These are phyloP conservation scores for Debaryomycetaceae sp. DNA, from an alignment of 1,139 yeast species.

Conservation along the genomic window DNA sequence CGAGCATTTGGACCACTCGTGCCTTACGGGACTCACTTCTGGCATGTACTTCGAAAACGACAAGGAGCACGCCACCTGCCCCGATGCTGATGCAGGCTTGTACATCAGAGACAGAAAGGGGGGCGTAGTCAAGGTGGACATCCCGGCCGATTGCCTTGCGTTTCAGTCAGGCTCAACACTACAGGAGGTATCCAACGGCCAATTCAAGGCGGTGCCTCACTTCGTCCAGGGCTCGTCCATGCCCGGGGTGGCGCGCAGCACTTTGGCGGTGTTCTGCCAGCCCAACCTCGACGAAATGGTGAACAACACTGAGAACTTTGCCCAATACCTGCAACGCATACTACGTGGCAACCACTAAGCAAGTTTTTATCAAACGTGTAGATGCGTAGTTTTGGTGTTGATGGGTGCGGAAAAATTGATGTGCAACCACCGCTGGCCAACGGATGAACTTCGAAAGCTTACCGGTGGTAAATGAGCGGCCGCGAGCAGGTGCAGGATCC, in stretches of 20 bases:
- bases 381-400: not conserved
- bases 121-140: slow-evolving; percentile 44
- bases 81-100: slow-evolving; percentile 49
- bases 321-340: slow-evolving; percentile 41
- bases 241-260: slow-evolving; percentile 45
- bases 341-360: slow-evolving; percentile 27
- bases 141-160: slow-evolving; percentile 54
- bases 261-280: slow-evolving; percentile 63
- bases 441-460: slow-evolving; percentile 18
- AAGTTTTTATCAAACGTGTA: slow-evolving; percentile 1
- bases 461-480: slow-evolving; percentile 22
- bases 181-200: slow-evolving; percentile 46
- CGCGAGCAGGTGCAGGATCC: slow-evolving; percentile 8
- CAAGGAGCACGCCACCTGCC: slow-evolving; percentile 20
- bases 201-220: slow-evolving; percentile 60
- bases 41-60: slow-evolving; percentile 49
- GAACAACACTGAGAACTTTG: slow-evolving; percentile 43
- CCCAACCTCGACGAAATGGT: slow-evolving; percentile 53
- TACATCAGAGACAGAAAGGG: slow-evolving; percentile 49
- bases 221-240: slow-evolving; percentile 43
- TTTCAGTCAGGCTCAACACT: slow-evolving; percentile 66
- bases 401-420: not conserved
- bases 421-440: not conserved
- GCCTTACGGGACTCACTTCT: slow-evolving; percentile 58
- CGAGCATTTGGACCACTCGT: slow-evolving; percentile 60